Base-by-base conservation (phyloP, 1,139 yeast genomes). In the Blastobotrys proliferans region DNA sequence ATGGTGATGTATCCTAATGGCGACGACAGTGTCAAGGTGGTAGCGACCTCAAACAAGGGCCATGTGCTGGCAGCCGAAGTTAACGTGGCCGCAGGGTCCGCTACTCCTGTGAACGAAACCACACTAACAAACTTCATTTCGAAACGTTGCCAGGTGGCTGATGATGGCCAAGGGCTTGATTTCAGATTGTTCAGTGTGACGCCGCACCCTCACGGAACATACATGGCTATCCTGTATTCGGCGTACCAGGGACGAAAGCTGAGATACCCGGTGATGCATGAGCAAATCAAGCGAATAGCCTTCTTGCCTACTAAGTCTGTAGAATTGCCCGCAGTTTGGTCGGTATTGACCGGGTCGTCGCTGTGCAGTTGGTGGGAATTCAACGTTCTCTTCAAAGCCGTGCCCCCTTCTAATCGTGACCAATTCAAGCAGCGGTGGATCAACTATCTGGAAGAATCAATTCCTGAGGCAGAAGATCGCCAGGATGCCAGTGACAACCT, bases 321-420 rank as follows among this genome's bases (percentile, higher is more conserved):
- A 3, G 19, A 4, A 4, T 16, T 17, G 17, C 35, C 19, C 3
- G 19, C 17, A 31, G 43, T 44, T 1, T 40, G 45, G 40, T 34
- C 55, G 2, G 38, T 47, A 9, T 28, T 39, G 14, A 31, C 35
- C 11, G 57, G 57, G 3, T 45, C 52, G 3, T 30, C 52, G 8
- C 11, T 48, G n/a, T 43, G 46, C 16, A 44, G 46, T 11, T 53
- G 57, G 57, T 53, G 54, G 55, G 57, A 52, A 22, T 36, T 48
- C 25, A 44, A 38, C 28, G 51, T 46, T 4, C 38, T 52, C 22
- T 42, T 38, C 6, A 44, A 45, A 25, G 28, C 48, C 13, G 32
- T 46, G 10, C 43, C 49, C 5, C 21, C 3, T 3, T 4, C 4
- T 5, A 21, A 31, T 10, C 4, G 13, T 10, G 19, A 4, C n/a